These are phyloP conservation scores for Tulasnella sp. DNA, from an alignment of 768 basidiomycete species.

Conservation along the genomic window DNA sequence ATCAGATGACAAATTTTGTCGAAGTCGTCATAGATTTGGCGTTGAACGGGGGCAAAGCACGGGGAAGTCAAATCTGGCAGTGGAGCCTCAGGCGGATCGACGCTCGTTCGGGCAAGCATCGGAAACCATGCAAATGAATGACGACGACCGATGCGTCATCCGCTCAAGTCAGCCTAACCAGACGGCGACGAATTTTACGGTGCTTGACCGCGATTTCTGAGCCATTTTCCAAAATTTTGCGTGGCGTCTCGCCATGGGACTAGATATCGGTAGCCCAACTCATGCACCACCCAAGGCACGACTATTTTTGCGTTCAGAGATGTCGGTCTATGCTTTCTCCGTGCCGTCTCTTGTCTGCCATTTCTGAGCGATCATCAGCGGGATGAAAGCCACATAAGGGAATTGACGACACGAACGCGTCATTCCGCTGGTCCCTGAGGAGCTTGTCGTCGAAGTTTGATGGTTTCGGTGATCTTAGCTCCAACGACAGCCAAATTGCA, in stretches of 20 bases:
- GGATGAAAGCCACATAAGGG: not conserved
- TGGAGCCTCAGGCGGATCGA: not conserved
- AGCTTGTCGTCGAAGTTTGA: not conserved
- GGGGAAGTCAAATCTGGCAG: not conserved
- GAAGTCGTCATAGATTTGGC: not conserved
- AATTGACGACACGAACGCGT: slow-evolving; percentile 1
- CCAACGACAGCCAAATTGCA: not conserved
- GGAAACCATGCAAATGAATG: not conserved
- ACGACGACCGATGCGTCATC: not conserved
- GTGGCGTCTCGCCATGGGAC: not conserved
- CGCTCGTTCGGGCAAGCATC: not conserved
- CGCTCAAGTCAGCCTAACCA: not conserved
- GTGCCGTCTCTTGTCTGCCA: not conserved
- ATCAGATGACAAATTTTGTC: no score
- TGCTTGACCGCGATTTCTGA: not conserved
- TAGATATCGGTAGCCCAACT: not conserved
- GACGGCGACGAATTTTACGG: not conserved
- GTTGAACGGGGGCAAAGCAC: no score
- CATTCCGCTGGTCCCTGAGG: not conserved
- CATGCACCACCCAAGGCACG: not conserved
- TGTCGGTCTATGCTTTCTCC: not conserved
- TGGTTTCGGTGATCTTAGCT: not conserved
- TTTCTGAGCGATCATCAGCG: not conserved
- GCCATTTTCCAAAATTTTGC: not conserved
- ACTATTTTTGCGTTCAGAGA: not conserved